Evolutionary conservation across 768 basidiomycete species (phyloP).

Genomic region (Tricholomella constricta): DNA sequence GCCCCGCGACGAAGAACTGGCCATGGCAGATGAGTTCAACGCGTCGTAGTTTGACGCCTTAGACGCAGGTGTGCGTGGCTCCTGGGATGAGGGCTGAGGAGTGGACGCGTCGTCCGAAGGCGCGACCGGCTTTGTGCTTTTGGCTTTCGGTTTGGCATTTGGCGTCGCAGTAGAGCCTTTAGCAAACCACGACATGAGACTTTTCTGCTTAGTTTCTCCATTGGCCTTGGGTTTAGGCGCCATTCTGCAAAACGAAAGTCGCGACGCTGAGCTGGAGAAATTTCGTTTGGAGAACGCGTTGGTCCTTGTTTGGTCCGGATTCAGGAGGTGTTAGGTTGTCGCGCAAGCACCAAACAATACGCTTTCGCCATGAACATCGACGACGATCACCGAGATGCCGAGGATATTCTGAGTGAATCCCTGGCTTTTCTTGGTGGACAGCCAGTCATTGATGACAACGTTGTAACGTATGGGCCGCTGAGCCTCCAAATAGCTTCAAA

Average conservation of each 20-base stretch:
- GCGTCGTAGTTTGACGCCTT: slow-evolving; percentile 30
- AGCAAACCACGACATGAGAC: slow-evolving; percentile 68
- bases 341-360: background rate
- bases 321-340: background rate
- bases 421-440: slow-evolving; percentile 53
- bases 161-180: slow-evolving; percentile 31
- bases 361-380: slow-evolving; percentile 4
- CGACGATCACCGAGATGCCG: slow-evolving; percentile 27
- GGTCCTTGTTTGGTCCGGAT: slow-evolving; percentile 31
- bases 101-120: slow-evolving; percentile 34
- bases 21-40: slow-evolving; percentile 41
- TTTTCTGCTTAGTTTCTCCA: slow-evolving; percentile 62
- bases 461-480: slow-evolving; percentile 56
- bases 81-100: slow-evolving; percentile 28
- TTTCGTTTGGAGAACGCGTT: slow-evolving; percentile 29
- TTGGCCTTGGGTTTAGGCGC: slow-evolving; percentile 43
- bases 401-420: slow-evolving; percentile 57
- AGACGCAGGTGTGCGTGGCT: slow-evolving; percentile 43
- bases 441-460: slow-evolving; percentile 41
- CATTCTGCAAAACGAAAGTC: slow-evolving; percentile 26
- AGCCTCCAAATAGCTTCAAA: slow-evolving; percentile 58
- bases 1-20: slow-evolving; percentile 47
- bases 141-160: slow-evolving; percentile 19
- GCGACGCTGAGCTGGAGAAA: background rate
- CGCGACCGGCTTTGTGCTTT: slow-evolving; percentile 18